Evolutionary conservation across 2,329 filamentous ascomycete species (phyloP).

Genomic region (Fusarium bactridioides): DNA sequence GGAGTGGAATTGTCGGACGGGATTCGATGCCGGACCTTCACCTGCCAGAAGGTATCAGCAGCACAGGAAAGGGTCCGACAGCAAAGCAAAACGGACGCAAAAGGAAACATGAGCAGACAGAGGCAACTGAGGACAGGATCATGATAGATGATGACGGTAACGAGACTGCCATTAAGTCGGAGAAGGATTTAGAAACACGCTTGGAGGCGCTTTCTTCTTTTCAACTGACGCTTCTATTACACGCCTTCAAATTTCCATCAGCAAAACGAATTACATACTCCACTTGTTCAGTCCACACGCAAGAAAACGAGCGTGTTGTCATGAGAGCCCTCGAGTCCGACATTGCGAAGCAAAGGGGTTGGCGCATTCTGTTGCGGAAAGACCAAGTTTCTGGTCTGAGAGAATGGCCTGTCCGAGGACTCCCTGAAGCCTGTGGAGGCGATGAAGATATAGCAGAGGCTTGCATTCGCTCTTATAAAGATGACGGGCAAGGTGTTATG

Average conservation of each 20-base stretch:
- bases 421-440: conserved; percentile 56
- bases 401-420: conserved; percentile 75
- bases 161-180: conserved; percentile 59
- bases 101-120: conserved; percentile 54
- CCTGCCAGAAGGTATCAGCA: conserved; percentile 55
- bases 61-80: conserved; percentile 21
- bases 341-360: conserved; percentile 72
- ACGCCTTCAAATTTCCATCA: conserved; percentile 82
- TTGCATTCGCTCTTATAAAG: conserved; percentile 84
- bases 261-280: conserved; percentile 86
- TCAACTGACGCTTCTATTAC: conserved; percentile 81
- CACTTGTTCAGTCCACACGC: conserved; percentile 86
- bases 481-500: conserved; percentile 84
- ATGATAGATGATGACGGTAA: conserved; percentile 67
- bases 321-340: conserved; percentile 72
- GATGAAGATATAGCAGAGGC: conserved; percentile 69
- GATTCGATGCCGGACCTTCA: conserved; percentile 78
- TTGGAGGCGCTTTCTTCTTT: conserved; percentile 80
- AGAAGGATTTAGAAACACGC: conserved; percentile 67
- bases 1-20: conserved; percentile 90
- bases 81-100: conserved; percentile 49
- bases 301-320: conserved; percentile 91
- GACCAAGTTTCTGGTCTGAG: conserved; percentile 80
- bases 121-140: conserved; percentile 45
- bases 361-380: conserved; percentile 76